Evolutionary conservation across 106 monocot species (phyloP), one percentile per base, ranked within the genome.

Genomic region (Amphibolis antarctica): DNA sequence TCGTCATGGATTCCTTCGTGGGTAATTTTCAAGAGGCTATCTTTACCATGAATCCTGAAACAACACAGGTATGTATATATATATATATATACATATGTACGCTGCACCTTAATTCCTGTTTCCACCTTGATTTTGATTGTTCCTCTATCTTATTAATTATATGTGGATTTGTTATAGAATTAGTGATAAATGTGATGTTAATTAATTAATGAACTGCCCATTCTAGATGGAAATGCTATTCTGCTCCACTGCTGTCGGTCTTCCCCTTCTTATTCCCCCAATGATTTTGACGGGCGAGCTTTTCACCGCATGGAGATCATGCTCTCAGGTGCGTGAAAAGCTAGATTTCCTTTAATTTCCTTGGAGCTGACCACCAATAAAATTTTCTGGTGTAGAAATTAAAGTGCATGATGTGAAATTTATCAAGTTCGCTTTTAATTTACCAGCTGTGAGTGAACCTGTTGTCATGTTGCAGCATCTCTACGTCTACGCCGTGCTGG

Each of bases 21-120:
- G 94, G 94, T 48, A 94, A 94, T 70, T 65, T 94, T 26, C 89
- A 89, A 69, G 94, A 94, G 59, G 89, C 86, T 66, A 89, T 94
- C 46, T 94, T 94, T 61, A 86, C 81, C 42, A 71, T 82, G 82
- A 94, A 89, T 63, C 83, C 89, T 3, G 81, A 86, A 61, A 94
- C 94, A 1, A 79, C 94, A 9, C 94, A 94, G 94, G 93, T n/a
- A n/a, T n/a, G n/a, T n/a, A n/a, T n/a, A n/a, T n/a, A n/a, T n/a
- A n/a, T n/a, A n/a, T n/a, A n/a, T n/a, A n/a, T n/a, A n/a, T n/a
- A n/a, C n/a, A n/a, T n/a, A n/a, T n/a, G n/a, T n/a, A n/a, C n/a
- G n/a, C n/a, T n/a, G n/a, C n/a, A n/a, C n/a, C n/a, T n/a, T n/a
- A n/a, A n/a, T n/a, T n/a, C n/a, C n/a, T 4, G 36, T 36, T 36